Conservation (phyloP, 306 rosid species). For the Cicer arietinum region DNA sequence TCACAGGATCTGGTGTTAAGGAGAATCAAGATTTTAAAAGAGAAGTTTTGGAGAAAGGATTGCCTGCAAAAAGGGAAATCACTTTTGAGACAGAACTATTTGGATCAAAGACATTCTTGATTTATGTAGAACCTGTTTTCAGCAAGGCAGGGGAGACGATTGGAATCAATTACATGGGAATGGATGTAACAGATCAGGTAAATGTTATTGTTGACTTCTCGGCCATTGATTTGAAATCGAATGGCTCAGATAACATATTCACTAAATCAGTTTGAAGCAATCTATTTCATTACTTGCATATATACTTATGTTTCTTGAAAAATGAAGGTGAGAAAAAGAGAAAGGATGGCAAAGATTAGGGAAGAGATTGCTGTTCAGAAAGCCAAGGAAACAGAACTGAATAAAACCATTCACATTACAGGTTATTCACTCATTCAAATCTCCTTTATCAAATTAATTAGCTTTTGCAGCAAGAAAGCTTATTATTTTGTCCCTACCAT, state of each 20-base stretch:
- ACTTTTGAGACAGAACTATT: slow-evolving; percentile 85
- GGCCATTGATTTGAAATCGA: too few relatives aligned
- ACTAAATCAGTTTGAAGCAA: too few relatives aligned
- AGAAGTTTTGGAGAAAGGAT: slow-evolving; percentile 89
- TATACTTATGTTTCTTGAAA: slow-evolving; percentile 35
- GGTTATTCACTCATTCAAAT: slow-evolving; percentile 52
- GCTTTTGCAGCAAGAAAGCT: slow-evolving; percentile 32
- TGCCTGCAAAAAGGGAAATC: slow-evolving; percentile 90
- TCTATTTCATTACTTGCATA: background rate
- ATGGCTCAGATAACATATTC: too few relatives aligned
- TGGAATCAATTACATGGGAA: slow-evolving; percentile 95
- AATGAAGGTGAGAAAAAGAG: slow-evolving; percentile 84
- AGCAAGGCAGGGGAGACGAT: slow-evolving; percentile 91
- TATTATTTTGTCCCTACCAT: slow-evolving; percentile 15
- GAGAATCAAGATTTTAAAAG: slow-evolving; percentile 91
- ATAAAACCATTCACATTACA: slow-evolving; percentile 94
- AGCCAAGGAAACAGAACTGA: slow-evolving; percentile 91
- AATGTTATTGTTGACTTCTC: background rate
- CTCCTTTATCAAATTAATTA: slow-evolving; percentile 22
- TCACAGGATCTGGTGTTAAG: slow-evolving; percentile 81
- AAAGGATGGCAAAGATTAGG: slow-evolving; percentile 82
- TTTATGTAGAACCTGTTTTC: slow-evolving; percentile 89
- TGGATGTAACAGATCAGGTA: slow-evolving; percentile 98
- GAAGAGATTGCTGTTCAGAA: slow-evolving; percentile 95
- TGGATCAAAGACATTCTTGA: slow-evolving; percentile 87